A percentile compares a stretch with the other conserved stretches of the same genome.
Conservation (phyloP, 176 grass and related monocot genomes). For the Pontederia paniculata region DNA sequence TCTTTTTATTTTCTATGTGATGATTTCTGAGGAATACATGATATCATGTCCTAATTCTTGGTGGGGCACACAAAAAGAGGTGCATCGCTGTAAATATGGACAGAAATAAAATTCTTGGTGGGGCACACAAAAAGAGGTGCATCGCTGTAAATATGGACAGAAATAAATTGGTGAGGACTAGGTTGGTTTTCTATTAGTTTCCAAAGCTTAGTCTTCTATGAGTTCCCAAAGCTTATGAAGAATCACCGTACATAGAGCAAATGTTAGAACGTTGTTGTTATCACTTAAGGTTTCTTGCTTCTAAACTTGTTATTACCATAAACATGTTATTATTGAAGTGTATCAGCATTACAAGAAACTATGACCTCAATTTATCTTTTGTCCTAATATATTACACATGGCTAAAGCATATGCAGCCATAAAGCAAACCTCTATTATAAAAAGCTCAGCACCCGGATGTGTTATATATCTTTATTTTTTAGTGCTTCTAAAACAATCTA, state of each 20-base stretch:
- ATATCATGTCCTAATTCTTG: slow-evolving; percentile 36
- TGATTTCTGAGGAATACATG: background rate
- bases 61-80: slow-evolving; percentile 17
- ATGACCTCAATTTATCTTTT: no score
- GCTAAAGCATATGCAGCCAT: no score
- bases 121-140: slow-evolving; percentile 16
- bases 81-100: slow-evolving; percentile 38
- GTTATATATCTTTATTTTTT: no score
- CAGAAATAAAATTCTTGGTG: slow-evolving; percentile 27
- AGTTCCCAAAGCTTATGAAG: slow-evolving; percentile 20
- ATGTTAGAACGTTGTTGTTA: background rate
- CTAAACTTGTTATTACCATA: no score
- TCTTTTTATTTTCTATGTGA: background rate
- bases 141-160: slow-evolving; percentile 39
- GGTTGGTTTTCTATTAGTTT: slow-evolving; percentile 24
- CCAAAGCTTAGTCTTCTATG: slow-evolving; percentile 14
- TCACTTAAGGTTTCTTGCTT: no score
- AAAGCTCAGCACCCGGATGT: no score
- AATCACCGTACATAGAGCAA: slow-evolving; percentile 20
- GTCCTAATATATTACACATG: no score
- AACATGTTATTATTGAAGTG: no score
- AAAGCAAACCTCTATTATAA: no score
- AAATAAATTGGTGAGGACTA: slow-evolving; percentile 29
- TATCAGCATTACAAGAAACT: no score
- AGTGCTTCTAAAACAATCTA: no score